A percentile compares a stretch with the other conserved stretches of the same genome.
phyloP scores from a whole-genome alignment of 257 asterid genomes.

The Parsonsia alboflavescens region DNA sequence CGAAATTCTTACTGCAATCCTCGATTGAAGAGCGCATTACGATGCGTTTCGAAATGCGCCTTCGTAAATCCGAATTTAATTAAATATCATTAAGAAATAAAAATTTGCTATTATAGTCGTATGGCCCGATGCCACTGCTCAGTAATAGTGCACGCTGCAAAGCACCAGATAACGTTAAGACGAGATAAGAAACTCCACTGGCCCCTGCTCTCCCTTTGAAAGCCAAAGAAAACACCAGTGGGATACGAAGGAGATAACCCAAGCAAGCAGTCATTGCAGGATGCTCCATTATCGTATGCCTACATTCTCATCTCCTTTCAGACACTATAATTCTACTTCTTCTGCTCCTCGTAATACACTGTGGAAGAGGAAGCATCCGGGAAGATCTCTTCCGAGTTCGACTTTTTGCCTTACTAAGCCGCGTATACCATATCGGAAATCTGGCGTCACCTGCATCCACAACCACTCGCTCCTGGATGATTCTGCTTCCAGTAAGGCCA shows the following conservation, averaged over 20 bases:
- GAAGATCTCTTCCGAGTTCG: background rate
- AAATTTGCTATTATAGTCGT: too few relatives aligned
- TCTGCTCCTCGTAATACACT: background rate
- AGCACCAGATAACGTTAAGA: background rate
- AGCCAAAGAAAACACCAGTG: too few relatives aligned
- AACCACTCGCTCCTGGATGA: conserved; percentile 1
- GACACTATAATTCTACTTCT: background rate
- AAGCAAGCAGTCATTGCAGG: background rate
- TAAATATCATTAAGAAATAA: too few relatives aligned
- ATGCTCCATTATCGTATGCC: background rate
- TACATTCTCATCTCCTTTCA: background rate
- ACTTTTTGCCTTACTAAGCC: background rate
- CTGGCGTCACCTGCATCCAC: background rate
- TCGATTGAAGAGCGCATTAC: too few relatives aligned
- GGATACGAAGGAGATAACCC: background rate
- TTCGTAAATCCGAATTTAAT: too few relatives aligned
- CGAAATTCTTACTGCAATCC: too few relatives aligned
- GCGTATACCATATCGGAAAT: background rate
- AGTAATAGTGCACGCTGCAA: too few relatives aligned
- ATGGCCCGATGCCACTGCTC: too few relatives aligned
- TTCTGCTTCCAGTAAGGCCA: background rate
- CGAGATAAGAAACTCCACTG: background rate
- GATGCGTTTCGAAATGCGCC: too few relatives aligned
- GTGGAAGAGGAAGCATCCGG: background rate
- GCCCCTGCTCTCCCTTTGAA: too few relatives aligned